A percentile compares a stretch with the other conserved stretches of the same genome.
These are phyloP conservation scores for Ogataea wickerhamii DNA, from an alignment of 805 yeast species.

Conservation along the genomic window DNA sequence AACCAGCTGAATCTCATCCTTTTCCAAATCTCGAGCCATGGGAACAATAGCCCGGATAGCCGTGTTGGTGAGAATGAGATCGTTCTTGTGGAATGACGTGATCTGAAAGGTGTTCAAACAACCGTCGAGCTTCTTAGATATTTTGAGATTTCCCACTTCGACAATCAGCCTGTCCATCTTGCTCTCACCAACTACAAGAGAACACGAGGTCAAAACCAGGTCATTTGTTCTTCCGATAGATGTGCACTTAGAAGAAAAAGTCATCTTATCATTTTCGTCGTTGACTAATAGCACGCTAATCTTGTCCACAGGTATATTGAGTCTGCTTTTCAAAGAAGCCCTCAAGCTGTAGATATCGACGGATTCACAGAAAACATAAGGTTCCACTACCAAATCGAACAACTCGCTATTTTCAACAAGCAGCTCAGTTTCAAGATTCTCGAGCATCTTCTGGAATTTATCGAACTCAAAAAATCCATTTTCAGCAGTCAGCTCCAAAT, in stretches of 20 bases:
- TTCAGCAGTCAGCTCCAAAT: conserved; percentile 32
- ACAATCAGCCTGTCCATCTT: conserved; percentile 16
- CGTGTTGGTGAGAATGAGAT: conserved; percentile 18
- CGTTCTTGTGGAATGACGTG: conserved; percentile 13
- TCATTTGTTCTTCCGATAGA: conserved; percentile 8
- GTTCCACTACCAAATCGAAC: conserved; percentile 35
- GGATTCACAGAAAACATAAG: conserved; percentile 35
- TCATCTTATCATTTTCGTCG: conserved; percentile 13
- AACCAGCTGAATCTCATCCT: conserved; percentile 25
- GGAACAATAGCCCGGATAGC: conserved; percentile 21
- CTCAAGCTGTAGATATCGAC: conserved; percentile 38
- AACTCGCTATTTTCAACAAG: conserved; percentile 29
- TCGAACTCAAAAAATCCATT: conserved; percentile 25
- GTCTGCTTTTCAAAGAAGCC: conserved; percentile 32
- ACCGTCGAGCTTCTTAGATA: conserved; percentile 14
- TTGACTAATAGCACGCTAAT: conserved; percentile 12
- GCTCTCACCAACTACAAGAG: conserved; percentile 23
- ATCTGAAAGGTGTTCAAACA: conserved; percentile 18
- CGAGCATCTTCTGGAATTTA: conserved; percentile 14
- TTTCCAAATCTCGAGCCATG: conserved; percentile 21
- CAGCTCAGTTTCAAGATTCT: conserved; percentile 10
- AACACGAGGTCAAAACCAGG: conserved; percentile 16
- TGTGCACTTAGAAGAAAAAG: conserved; percentile 12
- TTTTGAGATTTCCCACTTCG: conserved; percentile 21
- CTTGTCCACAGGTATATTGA: conserved; percentile 16